Conservation (phyloP, 352 stramenopile genomes). For the Phytophthora litchii region DNA sequence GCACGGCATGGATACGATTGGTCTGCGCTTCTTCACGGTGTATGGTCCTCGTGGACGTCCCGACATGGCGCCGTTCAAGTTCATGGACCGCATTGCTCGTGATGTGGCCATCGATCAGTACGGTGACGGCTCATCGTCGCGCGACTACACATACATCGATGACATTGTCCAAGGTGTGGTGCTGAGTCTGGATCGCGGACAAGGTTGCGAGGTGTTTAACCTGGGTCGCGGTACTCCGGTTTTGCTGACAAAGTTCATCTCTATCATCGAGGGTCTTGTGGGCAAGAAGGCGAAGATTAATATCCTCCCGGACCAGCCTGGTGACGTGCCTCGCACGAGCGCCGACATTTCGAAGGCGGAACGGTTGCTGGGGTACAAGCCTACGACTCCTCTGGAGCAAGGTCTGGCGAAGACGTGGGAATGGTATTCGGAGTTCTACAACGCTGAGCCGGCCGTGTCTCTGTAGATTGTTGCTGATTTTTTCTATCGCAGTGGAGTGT, state of each 20-base stretch:
- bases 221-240: conserved; percentile 94
- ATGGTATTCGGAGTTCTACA: conserved; percentile 91
- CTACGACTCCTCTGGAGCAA: conserved; percentile 92
- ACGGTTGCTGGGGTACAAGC: conserved; percentile 95
- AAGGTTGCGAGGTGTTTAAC: conserved; percentile 97
- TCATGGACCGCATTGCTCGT: conserved; percentile 94
- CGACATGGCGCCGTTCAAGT: conserved; percentile 99
- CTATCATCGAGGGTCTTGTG: conserved; percentile 93
- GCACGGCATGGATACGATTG: conserved; percentile 95
- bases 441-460: background rate
- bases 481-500: too few relatives aligned
- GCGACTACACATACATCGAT: conserved; percentile 99
- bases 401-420: conserved; percentile 93
- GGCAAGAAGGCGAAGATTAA: conserved; percentile 95
- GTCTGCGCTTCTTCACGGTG: conserved; percentile 99
- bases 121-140: conserved; percentile 93
- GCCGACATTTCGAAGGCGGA: conserved; percentile 96
- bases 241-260: conserved; percentile 95
- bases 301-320: conserved; percentile 94
- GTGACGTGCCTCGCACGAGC: conserved; percentile 96
- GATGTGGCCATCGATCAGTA: conserved; percentile 96
- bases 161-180: conserved; percentile 98
- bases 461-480: conserved; percentile 5
- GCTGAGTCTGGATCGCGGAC: conserved; percentile 67
- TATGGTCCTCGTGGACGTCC: conserved; percentile 96